Evolutionary conservation across 2,329 filamentous ascomycete genomes (phyloP).

Genomic region (Colletotrichum somersetense): DNA sequence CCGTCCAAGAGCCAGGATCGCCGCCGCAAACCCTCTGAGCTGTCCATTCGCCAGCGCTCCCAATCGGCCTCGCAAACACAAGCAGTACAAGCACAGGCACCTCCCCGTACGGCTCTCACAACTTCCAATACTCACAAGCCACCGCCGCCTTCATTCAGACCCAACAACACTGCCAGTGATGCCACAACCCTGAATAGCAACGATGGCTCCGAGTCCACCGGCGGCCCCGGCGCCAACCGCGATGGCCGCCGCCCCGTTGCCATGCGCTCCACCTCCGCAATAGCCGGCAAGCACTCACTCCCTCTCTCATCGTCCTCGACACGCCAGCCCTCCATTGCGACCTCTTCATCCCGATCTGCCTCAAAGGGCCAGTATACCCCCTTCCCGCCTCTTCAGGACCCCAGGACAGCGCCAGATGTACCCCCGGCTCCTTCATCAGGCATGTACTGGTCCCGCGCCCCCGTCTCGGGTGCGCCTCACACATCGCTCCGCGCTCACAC

Average conservation of each 20-base stretch:
- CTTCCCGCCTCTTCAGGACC: constrained; percentile 70
- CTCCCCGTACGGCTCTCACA: constrained; percentile 43
- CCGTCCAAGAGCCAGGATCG: constrained; percentile 68
- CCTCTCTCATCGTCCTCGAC: constrained; percentile 33
- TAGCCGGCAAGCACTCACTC: constrained; percentile 51
- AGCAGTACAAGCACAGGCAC: constrained; percentile 44
- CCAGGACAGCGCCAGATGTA: constrained; percentile 69
- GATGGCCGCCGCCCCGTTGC: constrained; percentile 57
- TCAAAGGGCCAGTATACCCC: constrained; percentile 58
- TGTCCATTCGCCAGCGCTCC: constrained; percentile 66
- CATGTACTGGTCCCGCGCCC: constrained; percentile 79
- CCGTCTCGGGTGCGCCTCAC: constrained; percentile 72
- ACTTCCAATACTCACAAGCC: constrained; percentile 40
- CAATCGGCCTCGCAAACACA: constrained; percentile 60
- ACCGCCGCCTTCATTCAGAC: constrained; percentile 37
- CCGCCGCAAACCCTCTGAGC: constrained; percentile 64
- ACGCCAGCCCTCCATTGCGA: constrained; percentile 26
- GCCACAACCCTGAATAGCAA: constrained; percentile 35
- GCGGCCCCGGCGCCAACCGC: constrained; percentile 45
- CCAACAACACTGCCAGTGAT: constrained; percentile 43
- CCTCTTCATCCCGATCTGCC: constrained; percentile 43
- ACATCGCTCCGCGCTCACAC: constrained; percentile 75
- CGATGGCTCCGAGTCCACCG: constrained; percentile 46
- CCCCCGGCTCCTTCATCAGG: constrained; percentile 74
- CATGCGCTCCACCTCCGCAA: constrained; percentile 67